Evolutionary conservation across 345 rosid species (phyloP), one percentile per base, ranked within the genome.

Genomic region (Pistacia atlantica): DNA sequence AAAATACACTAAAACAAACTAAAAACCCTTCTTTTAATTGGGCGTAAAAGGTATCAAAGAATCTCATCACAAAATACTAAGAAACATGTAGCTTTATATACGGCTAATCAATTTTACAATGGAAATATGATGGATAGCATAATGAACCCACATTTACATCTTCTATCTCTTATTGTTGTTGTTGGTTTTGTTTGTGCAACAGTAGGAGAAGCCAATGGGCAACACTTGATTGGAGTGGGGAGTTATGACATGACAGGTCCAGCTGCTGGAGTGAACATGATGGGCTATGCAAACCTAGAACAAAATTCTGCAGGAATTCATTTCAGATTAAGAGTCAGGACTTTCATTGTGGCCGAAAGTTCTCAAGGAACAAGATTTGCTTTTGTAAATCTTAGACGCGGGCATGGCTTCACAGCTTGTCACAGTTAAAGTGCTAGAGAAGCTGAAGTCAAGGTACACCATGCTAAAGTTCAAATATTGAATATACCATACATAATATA

Each of bases 401-500:
- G 86, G 94, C 42, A 90, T 85, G 94, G 91, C 94, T 57, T 90
- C 91, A 9, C 91, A 90, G 69, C 89, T 88, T 10, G 87, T 90
- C 58, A 85, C 86, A 0, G 72, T 88, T 2, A 82, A 74, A 69
- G 89, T 84, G 33, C 67, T 88, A 17, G 81, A 84, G 77, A 87
- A 75, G 52, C 86, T 88, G 22, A 88, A 79, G 58, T 55, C 72
- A 60, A 83, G 90, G 90, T 87, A 75, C 16, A 13, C 31, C 31
- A 12, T 17, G 12, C 4, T 1, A 25, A 48, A 13, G 12, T 13
- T 52, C 13, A 51, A 4, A 38, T 38, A 38, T 38, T 38, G 42
- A 38, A 38, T 38, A 0, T 38, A 38, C 42, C 42, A 38, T 31
- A 31, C 25, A 31, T 31, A 31, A 1, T 1, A 31, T 31, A 31